phyloP scores from a whole-genome alignment of 345 rosid species.

The Firmiana major region DNA sequence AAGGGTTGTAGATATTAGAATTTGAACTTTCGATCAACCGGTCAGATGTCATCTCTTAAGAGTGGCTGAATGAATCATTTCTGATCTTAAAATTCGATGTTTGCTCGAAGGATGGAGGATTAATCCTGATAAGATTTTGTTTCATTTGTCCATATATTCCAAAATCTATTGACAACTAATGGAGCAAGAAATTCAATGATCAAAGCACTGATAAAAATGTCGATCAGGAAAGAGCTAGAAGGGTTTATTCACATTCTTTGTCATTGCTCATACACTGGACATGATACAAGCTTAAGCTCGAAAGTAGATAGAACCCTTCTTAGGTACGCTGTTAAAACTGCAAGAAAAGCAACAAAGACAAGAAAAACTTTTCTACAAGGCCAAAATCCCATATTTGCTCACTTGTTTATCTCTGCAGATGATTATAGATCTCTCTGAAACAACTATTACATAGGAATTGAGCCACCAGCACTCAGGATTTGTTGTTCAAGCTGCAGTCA shows the following conservation, averaged over 20 bases:
- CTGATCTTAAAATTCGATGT: not conserved
- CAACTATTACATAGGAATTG: not conserved
- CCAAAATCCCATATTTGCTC: not conserved
- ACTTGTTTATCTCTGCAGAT: constrained; percentile 1
- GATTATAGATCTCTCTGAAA: not conserved
- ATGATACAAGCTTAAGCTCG: constrained; percentile 23
- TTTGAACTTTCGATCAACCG: too few species aligned
- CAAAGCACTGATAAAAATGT: not conserved
- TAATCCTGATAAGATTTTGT: not conserved
- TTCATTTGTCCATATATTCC: not conserved
- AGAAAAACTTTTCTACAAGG: constrained; percentile 2
- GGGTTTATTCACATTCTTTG: constrained; percentile 32
- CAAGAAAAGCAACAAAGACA: not conserved
- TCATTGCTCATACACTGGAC: constrained; percentile 23
- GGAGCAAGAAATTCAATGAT: not conserved
- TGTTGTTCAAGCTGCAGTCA: constrained; percentile 51
- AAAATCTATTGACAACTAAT: not conserved
- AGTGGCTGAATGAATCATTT: not conserved
- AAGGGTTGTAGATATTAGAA: too few species aligned
- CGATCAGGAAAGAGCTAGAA: not conserved
- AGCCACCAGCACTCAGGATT: constrained; percentile 25
- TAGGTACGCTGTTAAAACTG: constrained; percentile 6
- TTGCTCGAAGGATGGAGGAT: not conserved
- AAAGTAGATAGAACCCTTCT: constrained; percentile 20
- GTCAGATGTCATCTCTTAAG: too few species aligned